Evolutionary conservation across 192 early-diverging fungal genomes (phyloP).

Genomic region (Podila epicladia): DNA sequence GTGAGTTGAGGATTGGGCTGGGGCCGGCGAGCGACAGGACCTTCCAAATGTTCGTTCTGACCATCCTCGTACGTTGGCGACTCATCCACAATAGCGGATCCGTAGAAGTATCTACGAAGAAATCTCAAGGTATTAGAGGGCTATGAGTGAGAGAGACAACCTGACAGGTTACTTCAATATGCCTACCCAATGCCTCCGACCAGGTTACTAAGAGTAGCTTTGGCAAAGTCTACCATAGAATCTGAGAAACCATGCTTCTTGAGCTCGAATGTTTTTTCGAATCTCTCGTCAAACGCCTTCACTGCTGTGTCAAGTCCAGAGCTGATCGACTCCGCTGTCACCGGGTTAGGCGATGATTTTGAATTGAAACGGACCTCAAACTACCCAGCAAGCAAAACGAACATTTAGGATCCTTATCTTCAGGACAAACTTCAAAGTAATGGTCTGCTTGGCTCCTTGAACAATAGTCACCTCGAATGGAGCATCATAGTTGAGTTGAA

Average conservation of each 20-base stretch:
- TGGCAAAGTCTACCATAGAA: slow-evolving; percentile 75
- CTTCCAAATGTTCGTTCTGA: slow-evolving; percentile 59
- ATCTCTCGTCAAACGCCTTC: slow-evolving; percentile 71
- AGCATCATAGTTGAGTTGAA: slow-evolving; percentile 70
- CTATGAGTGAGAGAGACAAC: too few species aligned
- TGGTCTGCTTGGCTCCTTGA: too few species aligned
- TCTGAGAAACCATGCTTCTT: slow-evolving; percentile 69
- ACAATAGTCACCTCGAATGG: slow-evolving; percentile 69
- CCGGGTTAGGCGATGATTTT: slow-evolving; percentile 33
- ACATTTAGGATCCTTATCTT: neutral
- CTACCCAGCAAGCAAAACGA: slow-evolving; percentile 28
- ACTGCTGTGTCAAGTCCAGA: slow-evolving; percentile 36
- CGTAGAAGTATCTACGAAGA: slow-evolving; percentile 72
- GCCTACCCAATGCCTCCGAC: slow-evolving; percentile 89
- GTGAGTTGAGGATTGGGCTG: slow-evolving; percentile 64
- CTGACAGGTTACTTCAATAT: too few species aligned
- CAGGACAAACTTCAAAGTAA: too few species aligned
- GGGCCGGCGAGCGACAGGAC: slow-evolving; percentile 52
- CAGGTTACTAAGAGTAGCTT: slow-evolving; percentile 82
- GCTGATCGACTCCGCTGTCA: slow-evolving; percentile 14
- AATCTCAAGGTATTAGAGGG: neutral
- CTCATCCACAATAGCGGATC: slow-evolving; percentile 76
- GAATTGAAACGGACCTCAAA: slow-evolving; percentile 49
- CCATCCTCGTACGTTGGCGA: slow-evolving; percentile 70
- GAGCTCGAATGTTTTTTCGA: slow-evolving; percentile 78